Evolutionary conservation across 2,329 filamentous ascomycete species (phyloP).

Genomic region (Apiospora koreana): DNA sequence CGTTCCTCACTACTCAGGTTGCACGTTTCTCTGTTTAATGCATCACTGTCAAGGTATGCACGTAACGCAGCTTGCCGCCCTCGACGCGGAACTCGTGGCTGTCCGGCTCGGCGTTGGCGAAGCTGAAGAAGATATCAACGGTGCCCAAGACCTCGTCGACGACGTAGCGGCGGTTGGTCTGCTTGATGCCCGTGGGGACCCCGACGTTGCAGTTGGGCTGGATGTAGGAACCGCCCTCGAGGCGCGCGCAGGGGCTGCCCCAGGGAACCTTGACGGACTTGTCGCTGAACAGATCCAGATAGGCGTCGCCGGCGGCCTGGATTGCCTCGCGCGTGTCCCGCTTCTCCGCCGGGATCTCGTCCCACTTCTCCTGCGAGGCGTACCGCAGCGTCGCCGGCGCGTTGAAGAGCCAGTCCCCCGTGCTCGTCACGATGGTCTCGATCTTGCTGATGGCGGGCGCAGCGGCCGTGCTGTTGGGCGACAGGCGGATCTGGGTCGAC

Average conservation of each 20-base stretch:
- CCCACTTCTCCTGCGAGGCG: slow-evolving; percentile 36
- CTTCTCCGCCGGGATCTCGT: slow-evolving; percentile 31
- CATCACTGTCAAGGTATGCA: slow-evolving; percentile 37
- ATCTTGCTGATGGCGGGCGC: slow-evolving; percentile 23
- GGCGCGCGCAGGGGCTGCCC: slow-evolving; percentile 37
- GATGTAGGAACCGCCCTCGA: slow-evolving; percentile 39
- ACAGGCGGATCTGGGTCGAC: slow-evolving; percentile 36
- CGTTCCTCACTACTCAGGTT: background rate
- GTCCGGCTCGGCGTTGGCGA: slow-evolving; percentile 32
- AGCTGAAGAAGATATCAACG: slow-evolving; percentile 33
- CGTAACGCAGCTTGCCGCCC: slow-evolving; percentile 33
- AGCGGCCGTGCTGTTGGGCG: slow-evolving; percentile 11
- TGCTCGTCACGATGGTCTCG: slow-evolving; percentile 35
- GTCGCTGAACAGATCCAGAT: slow-evolving; percentile 38
- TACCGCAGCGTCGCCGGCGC: slow-evolving; percentile 36
- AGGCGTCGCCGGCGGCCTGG: slow-evolving; percentile 39
- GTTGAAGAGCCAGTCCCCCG: slow-evolving; percentile 41
- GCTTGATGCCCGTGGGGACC: slow-evolving; percentile 32
- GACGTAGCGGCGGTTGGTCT: slow-evolving; percentile 31
- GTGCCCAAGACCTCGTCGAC: slow-evolving; percentile 32
- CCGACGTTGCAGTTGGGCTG: slow-evolving; percentile 37
- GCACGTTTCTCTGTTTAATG: background rate
- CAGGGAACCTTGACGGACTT: slow-evolving; percentile 39
- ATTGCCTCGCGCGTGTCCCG: slow-evolving; percentile 35
- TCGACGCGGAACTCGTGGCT: slow-evolving; percentile 37